A percentile compares a stretch with the other conserved stretches of the same genome.
Conservation (phyloP, 371 early-diverging fungal species). For the Rhizopus stolonifer region DNA sequence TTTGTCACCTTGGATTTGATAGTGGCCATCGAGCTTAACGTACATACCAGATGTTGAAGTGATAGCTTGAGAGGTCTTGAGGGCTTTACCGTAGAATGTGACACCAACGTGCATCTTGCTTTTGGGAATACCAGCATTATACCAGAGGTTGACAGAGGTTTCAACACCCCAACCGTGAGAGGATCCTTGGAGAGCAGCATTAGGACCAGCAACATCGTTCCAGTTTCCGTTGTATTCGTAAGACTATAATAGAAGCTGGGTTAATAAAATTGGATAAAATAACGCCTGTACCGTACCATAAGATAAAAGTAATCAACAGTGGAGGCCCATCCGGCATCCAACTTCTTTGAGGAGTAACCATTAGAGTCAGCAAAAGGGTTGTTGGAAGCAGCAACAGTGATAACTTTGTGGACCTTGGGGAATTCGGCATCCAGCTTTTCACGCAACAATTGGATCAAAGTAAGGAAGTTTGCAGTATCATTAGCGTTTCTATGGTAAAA, state of each 20-base stretch:
- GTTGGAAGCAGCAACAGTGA: slow-evolving; percentile 70
- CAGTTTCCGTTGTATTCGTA: slow-evolving; percentile 54
- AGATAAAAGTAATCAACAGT: slow-evolving; percentile 65
- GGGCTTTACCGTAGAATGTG: slow-evolving; percentile 59
- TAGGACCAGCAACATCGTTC: slow-evolving; percentile 58
- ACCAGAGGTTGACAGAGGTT: slow-evolving; percentile 55
- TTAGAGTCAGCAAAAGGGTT: slow-evolving; percentile 53
- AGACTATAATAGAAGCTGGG: slow-evolving; percentile 28
- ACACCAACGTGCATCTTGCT: slow-evolving; percentile 58
- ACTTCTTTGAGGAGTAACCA: slow-evolving; percentile 31
- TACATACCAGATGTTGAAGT: slow-evolving; percentile 14
- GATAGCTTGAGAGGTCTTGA: slow-evolving; percentile 19
- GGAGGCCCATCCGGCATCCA: slow-evolving; percentile 58
- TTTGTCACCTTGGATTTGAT: slow-evolving; percentile 16
- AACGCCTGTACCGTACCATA: slow-evolving; percentile 31
- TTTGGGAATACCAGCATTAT: slow-evolving; percentile 57
- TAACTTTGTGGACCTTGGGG: slow-evolving; percentile 50
- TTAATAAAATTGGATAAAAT: slow-evolving; percentile 1
- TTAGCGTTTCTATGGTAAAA: slow-evolving; percentile 26
- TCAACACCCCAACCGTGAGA: slow-evolving; percentile 41
- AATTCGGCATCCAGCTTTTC: slow-evolving; percentile 50
- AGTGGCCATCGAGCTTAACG: slow-evolving; percentile 23
- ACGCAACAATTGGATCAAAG: slow-evolving; percentile 58
- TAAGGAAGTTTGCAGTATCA: slow-evolving; percentile 54
- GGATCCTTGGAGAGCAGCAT: slow-evolving; percentile 57